These are phyloP conservation scores for Cystobasidium slooffiae DNA, from an alignment of 1,284 basidiomycete genomes.

Conservation along the genomic window DNA sequence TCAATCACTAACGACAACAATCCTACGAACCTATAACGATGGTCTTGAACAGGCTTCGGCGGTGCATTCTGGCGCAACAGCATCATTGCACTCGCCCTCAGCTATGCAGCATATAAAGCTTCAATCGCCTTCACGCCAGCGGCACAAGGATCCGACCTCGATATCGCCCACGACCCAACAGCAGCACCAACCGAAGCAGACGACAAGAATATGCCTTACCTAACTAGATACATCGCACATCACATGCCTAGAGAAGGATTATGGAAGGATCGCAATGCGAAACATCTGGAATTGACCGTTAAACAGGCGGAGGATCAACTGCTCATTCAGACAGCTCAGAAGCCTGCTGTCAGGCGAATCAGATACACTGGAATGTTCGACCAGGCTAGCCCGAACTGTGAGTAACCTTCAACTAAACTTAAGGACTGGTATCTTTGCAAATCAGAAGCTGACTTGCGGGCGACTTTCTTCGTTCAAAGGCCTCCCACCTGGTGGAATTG, in stretches of 20 bases:
- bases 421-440: slow-evolving; percentile 58
- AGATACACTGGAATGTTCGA: slow-evolving; percentile 57
- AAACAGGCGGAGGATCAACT: slow-evolving; percentile 58
- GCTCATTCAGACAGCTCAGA: slow-evolving; percentile 56
- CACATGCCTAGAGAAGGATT: slow-evolving; percentile 54
- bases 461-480: slow-evolving; percentile 48
- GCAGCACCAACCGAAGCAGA: slow-evolving; percentile 43
- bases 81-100: slow-evolving; percentile 43
- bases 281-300: slow-evolving; percentile 58
- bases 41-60: slow-evolving; percentile 47
- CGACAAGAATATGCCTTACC: slow-evolving; percentile 47
- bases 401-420: background rate
- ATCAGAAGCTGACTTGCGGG: background rate
- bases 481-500: slow-evolving; percentile 58
- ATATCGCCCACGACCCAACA: slow-evolving; percentile 30
- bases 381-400: slow-evolving; percentile 28
- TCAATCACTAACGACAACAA: background rate
- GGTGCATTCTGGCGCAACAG: slow-evolving; percentile 49
- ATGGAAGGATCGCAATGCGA: slow-evolving; percentile 54
- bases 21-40: background rate
- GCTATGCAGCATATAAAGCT: slow-evolving; percentile 23
- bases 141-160: slow-evolving; percentile 22
- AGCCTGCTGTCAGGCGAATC: slow-evolving; percentile 54
- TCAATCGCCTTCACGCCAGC: slow-evolving; percentile 31
- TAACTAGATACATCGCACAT: slow-evolving; percentile 57